Evolutionary conservation across 176 grass and related monocot species (phyloP).

Genomic region (Oryza punctata): DNA sequence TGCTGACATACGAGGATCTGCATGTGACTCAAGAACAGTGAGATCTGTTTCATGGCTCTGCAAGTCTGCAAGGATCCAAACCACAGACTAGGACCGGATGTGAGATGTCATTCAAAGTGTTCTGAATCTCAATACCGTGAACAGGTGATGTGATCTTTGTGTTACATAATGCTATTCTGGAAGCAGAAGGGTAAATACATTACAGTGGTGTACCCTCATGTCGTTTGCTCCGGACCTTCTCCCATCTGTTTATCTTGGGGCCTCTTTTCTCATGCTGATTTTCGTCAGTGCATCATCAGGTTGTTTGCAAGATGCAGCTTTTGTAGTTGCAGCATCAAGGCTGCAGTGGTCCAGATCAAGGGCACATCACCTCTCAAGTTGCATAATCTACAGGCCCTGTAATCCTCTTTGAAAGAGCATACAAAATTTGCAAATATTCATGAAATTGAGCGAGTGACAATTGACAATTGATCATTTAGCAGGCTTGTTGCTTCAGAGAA

Average conservation of each 20-base stretch:
- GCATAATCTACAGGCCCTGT: neutral
- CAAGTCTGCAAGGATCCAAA: neutral
- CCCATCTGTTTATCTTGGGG: too few species aligned
- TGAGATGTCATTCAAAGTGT: constrained; percentile 1
- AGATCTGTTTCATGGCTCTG: neutral
- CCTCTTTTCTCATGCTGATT: neutral
- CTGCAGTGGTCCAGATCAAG: neutral
- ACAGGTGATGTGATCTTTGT: constrained; percentile 16
- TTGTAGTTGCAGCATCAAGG: neutral
- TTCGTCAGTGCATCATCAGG: too few species aligned
- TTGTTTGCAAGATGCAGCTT: neutral
- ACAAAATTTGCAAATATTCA: neutral
- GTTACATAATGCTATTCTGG: neutral
- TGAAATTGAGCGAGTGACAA: too few species aligned
- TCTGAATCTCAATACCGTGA: neutral
- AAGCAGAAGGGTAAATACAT: neutral
- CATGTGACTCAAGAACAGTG: neutral
- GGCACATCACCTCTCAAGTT: neutral
- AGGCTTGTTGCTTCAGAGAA: neutral
- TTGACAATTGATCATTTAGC: neutral
- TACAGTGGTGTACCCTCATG: neutral
- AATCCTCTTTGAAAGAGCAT: neutral
- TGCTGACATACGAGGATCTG: neutral
- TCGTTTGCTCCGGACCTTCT: neutral
- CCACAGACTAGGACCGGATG: neutral